A percentile compares a stretch with the other conserved stretches of the same genome.
Conservation (phyloP, 169 alveolate species). For the Plasmodium sp. region DNA sequence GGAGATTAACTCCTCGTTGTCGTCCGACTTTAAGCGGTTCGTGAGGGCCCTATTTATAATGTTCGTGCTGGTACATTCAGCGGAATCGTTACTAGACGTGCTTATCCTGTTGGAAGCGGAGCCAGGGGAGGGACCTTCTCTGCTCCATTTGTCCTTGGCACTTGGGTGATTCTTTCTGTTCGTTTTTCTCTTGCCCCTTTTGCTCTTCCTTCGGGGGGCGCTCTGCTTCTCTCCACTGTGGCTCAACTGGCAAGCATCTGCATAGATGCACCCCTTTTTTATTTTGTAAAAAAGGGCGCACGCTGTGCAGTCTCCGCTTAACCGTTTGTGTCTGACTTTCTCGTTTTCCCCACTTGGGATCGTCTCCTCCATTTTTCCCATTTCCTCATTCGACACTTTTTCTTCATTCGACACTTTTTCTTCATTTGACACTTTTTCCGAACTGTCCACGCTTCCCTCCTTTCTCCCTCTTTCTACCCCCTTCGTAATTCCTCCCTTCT, state of each 20-base stretch:
- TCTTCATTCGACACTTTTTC: neutral
- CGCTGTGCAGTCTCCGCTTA: slow-evolving; percentile 85
- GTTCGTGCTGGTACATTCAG: neutral
- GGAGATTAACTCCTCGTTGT: neutral
- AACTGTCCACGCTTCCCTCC: neutral
- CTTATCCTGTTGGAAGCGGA: neutral
- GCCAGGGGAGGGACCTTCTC: neutral
- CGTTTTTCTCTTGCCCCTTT: slow-evolving; percentile 82
- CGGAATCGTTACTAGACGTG: neutral
- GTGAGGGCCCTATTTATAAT: neutral
- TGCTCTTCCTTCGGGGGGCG: slow-evolving; percentile 84
- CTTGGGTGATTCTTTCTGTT: slow-evolving; percentile 35
- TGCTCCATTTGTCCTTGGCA: slow-evolving; percentile 1
- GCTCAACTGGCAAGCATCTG: slow-evolving; percentile 83
- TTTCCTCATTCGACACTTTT: neutral
- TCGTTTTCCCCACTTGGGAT: neutral
- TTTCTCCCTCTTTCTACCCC: neutral
- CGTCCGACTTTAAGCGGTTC: neutral
- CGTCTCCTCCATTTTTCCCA: neutral
- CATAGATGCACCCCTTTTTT: slow-evolving; percentile 86
- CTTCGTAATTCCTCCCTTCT: neutral
- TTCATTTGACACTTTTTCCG: neutral
- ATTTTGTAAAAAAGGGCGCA: slow-evolving; percentile 87
- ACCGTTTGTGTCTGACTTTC: slow-evolving; percentile 61
- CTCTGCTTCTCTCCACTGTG: slow-evolving; percentile 87